phyloP scores from a whole-genome alignment of 257 asterid species.

The Solanum ossicruentum region DNA sequence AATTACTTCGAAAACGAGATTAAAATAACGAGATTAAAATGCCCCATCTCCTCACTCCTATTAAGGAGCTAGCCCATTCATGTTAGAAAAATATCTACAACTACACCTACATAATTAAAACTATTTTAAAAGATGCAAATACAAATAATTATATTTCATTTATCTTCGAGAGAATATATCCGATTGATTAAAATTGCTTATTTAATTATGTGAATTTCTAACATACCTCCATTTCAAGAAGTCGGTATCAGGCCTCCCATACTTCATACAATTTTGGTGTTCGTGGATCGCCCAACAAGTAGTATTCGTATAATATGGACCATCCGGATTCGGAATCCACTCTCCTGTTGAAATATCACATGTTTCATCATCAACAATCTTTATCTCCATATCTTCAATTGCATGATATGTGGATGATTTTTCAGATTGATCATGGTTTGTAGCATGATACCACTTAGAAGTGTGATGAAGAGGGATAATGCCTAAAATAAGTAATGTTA shows the following conservation, averaged over 20 bases:
- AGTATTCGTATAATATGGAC: constrained; percentile 1
- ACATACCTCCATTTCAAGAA: constrained; percentile 4
- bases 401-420: not conserved
- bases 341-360: not conserved
- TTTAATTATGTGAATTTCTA: not conserved
- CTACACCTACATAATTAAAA: not conserved
- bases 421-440: not conserved
- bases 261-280: constrained; percentile 7
- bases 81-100: not conserved
- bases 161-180: not conserved
- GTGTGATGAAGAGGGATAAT: not conserved
- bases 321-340: not conserved
- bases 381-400: not conserved
- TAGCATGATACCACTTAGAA: not conserved
- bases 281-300: constrained; percentile 3
- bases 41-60: not conserved
- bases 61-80: not conserved
- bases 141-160: not conserved
- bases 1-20: not conserved
- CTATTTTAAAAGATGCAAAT: not conserved
- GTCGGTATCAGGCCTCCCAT: constrained; percentile 1
- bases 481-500: not conserved
- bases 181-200: not conserved
- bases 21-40: not conserved
- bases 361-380: not conserved